Base-by-base conservation (phyloP, 2,329 filamentous ascomycete species). In the Sarocladium brachiariae region DNA sequence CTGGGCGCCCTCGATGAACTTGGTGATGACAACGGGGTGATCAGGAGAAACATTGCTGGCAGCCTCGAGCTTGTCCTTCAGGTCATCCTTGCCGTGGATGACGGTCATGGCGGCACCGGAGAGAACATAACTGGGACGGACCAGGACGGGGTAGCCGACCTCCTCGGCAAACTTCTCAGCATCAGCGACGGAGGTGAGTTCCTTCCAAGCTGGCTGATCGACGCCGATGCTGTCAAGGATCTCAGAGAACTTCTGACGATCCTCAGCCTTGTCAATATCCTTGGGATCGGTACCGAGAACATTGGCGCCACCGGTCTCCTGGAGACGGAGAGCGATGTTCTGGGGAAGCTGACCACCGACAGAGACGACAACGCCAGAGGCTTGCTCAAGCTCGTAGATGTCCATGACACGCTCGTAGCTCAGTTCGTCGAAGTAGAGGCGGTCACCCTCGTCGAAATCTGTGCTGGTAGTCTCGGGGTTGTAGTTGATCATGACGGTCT, bases 61-160 rank as follows among this genome's bases (percentile, higher is more conserved):
- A 56, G 91, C 92, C 64, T 89, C 81, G 6, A 99, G 84, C 78
- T 97, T 97, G 57, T 96, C 88, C 74, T 95, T 89, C 52, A 99
- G 84, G 65, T 99, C 91, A 58, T 85, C 84, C 59, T 90, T 80
- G 68, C 84, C 88, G 65, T 82, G 84, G 62, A 99, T 96, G 60
- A 97, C 93, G 50, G 89, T 97, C 93, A 99, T 99, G 63, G 93
- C 93, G 59, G 93, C 93, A 67, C 93, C 93, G 30, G 93, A 97
- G 47, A 99, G 84, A 51, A 99, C 93, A 67, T 99, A 99, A 60
- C 83, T 89, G 47, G 93, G 93, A 54, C 93, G 89, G 57, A 97
- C 92, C 48, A 99, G 82, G 35, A 99, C 93, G 16, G 93, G 93
- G 71, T 96, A 99, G 57, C 86, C 84, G 55, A 97, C 93, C 59